These are phyloP conservation scores for Candolleomyces eurysporus DNA, from an alignment of 768 basidiomycete species.

Conservation along the genomic window DNA sequence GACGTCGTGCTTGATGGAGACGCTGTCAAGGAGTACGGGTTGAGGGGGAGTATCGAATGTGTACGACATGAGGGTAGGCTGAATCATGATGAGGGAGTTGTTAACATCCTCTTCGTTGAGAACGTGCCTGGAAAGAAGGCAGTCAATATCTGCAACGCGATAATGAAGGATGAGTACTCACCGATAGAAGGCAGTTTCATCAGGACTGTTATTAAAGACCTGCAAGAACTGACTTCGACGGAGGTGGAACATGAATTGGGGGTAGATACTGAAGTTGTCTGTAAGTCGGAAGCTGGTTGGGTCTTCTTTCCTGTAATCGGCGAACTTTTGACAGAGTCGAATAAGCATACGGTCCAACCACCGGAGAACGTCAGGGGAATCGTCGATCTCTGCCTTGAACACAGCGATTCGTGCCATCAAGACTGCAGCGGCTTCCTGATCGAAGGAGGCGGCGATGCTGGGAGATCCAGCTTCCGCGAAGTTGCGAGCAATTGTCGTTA, in stretches of 20 bases:
- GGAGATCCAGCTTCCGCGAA: slow-evolving; percentile 98
- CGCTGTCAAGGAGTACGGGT: slow-evolving; percentile 93
- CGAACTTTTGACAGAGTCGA: slow-evolving; percentile 97
- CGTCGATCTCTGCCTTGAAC: slow-evolving; percentile 99
- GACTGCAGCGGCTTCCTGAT: slow-evolving; percentile 97
- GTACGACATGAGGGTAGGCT: slow-evolving; percentile 99
- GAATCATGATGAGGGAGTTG: slow-evolving; percentile 99
- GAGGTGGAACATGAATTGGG: slow-evolving; percentile 99
- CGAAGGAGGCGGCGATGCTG: slow-evolving; percentile 89
- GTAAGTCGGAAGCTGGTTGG: slow-evolving; percentile 88
- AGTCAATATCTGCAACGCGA: slow-evolving; percentile 8
- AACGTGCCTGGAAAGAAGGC: slow-evolving; percentile 61
- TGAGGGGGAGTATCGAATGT: slow-evolving; percentile 88
- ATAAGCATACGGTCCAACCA: slow-evolving; percentile 99
- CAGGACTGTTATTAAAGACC: slow-evolving; percentile 99
- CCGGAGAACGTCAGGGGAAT: slow-evolving; percentile 91
- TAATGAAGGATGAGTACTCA: slow-evolving; percentile 29
- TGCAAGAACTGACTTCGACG: slow-evolving; percentile 97
- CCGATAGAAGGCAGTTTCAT: slow-evolving; percentile 99
- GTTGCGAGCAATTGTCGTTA: slow-evolving; percentile 97
- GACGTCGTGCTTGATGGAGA: slow-evolving; percentile 96
- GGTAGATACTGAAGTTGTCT: slow-evolving; percentile 98
- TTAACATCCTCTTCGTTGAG: slow-evolving; percentile 98
- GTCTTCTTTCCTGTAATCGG: slow-evolving; percentile 98
- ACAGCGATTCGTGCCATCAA: slow-evolving; percentile 98